Conservation (phyloP, 148 eudicot species). For the Euryodendron excelsum region DNA sequence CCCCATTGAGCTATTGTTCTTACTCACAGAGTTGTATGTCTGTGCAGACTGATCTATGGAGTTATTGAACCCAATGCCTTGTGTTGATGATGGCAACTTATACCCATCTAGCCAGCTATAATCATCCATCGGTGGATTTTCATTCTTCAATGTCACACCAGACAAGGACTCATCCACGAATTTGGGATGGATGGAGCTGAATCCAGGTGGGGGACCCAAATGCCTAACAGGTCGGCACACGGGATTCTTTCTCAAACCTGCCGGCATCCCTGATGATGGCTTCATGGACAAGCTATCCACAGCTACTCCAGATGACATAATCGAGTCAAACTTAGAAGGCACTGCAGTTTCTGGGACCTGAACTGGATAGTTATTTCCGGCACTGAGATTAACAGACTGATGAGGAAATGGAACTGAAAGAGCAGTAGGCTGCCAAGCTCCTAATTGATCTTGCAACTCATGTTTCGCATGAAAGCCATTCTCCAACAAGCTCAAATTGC, state of each 20-base stretch:
- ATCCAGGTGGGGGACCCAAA: constrained; percentile 94
- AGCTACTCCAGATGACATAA: constrained; percentile 37
- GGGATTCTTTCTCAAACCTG: constrained; percentile 60
- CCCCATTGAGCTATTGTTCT: constrained; percentile 44
- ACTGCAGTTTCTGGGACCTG: constrained; percentile 38
- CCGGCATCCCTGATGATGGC: constrained; percentile 31
- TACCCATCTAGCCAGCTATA: constrained; percentile 98
- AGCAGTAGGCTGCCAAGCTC: constrained; percentile 44
- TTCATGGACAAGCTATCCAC: constrained; percentile 31
- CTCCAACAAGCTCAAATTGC: constrained; percentile 48
- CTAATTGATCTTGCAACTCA: constrained; percentile 28
- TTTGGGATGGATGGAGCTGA: constrained; percentile 52
- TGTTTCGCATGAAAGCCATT: constrained; percentile 46
- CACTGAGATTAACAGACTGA: constrained; percentile 37
- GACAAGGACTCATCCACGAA: constrained; percentile 33
- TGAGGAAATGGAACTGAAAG: constrained; percentile 50
- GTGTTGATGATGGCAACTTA: constrained; percentile 47
- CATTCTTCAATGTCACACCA: constrained; percentile 36
- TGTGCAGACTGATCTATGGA: constrained; percentile 40
- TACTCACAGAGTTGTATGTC: constrained; percentile 34
- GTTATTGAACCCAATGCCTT: constrained; percentile 38
- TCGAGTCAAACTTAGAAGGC: constrained; percentile 38
- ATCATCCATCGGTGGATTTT: constrained; percentile 58
- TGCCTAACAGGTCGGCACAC: constrained; percentile 81
- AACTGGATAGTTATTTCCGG: constrained; percentile 30